These are phyloP conservation scores for Saccharum officinarum DNA, from an alignment of 176 grass and related monocot genomes.

Conservation along the genomic window DNA sequence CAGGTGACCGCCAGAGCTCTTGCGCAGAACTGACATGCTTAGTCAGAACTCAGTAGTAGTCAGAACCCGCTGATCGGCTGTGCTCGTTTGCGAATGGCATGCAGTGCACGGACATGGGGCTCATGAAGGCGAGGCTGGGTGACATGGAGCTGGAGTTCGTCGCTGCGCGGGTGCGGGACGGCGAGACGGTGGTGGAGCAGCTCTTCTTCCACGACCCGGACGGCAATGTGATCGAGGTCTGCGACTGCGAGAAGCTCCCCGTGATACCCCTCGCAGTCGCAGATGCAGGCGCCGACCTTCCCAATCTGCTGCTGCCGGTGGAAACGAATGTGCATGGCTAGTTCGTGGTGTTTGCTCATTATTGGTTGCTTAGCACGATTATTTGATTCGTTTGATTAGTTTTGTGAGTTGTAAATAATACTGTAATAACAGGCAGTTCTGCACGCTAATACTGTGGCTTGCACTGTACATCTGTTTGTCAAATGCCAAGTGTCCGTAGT, in stretches of 20 bases:
- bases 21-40: background rate
- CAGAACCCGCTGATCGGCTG: background rate
- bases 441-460: background rate
- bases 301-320: background rate
- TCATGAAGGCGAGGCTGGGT: constrained; percentile 41
- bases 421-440: background rate
- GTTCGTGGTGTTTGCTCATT: background rate
- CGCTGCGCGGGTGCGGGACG: constrained; percentile 41
- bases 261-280: constrained; percentile 31
- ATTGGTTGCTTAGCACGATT: background rate
- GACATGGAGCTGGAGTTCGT: constrained; percentile 48
- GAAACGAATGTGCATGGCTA: background rate
- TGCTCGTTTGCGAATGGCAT: background rate
- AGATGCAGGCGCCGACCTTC: background rate
- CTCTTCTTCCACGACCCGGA: constrained; percentile 92
- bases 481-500: background rate
- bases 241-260: constrained; percentile 69
- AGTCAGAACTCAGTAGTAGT: background rate
- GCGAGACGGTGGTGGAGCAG: constrained; percentile 56
- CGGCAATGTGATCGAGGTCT: constrained; percentile 79
- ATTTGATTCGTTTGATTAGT: constrained; percentile 2
- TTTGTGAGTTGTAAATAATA: background rate
- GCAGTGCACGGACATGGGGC: constrained; percentile 60
- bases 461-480: background rate
- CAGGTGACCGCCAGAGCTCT: constrained; percentile 42